These are phyloP conservation scores for Septoria linicola DNA, from an alignment of 2,329 filamentous ascomycete species.

Conservation along the genomic window DNA sequence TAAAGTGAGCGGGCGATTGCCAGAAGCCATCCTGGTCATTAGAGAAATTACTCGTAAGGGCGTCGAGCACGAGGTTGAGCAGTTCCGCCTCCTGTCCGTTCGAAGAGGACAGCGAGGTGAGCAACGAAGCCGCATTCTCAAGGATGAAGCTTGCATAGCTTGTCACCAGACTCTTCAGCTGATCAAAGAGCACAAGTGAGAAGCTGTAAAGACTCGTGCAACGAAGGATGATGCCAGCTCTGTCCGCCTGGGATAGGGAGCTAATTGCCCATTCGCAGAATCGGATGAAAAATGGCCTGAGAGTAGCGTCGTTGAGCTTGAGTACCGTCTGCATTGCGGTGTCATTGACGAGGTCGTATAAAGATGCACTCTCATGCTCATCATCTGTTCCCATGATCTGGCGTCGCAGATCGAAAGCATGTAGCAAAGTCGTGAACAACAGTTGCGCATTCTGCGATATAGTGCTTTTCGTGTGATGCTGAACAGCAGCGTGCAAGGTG, in stretches of 20 bases:
- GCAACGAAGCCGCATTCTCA: slow-evolving; percentile 67
- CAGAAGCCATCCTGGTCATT: slow-evolving; percentile 94
- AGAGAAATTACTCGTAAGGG: slow-evolving; percentile 73
- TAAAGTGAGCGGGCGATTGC: slow-evolving; percentile 87
- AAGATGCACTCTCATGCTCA: slow-evolving; percentile 62
- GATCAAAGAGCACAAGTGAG: slow-evolving; percentile 74
- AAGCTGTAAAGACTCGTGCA: slow-evolving; percentile 80
- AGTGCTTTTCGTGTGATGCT: slow-evolving; percentile 72
- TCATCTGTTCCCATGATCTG: slow-evolving; percentile 44
- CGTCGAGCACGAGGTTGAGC: slow-evolving; percentile 67
- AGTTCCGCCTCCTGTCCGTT: slow-evolving; percentile 58
- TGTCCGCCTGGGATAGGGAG: slow-evolving; percentile 62
- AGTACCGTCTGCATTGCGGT: slow-evolving; percentile 86
- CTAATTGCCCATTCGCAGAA: slow-evolving; percentile 77
- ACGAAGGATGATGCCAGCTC: slow-evolving; percentile 58
- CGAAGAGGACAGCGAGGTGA: slow-evolving; percentile 45
- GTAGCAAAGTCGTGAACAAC: slow-evolving; percentile 62
- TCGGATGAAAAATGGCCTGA: slow-evolving; percentile 84
- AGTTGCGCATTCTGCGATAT: slow-evolving; percentile 72
- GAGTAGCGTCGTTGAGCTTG: slow-evolving; percentile 91
- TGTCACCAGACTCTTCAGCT: slow-evolving; percentile 90
- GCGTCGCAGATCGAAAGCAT: slow-evolving; percentile 65
- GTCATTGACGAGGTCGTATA: slow-evolving; percentile 55
- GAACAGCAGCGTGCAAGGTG: slow-evolving; percentile 64
- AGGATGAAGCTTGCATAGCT: slow-evolving; percentile 84